Conservation (phyloP, 768 basidiomycete genomes). For the Lactifluus pinguis region DNA sequence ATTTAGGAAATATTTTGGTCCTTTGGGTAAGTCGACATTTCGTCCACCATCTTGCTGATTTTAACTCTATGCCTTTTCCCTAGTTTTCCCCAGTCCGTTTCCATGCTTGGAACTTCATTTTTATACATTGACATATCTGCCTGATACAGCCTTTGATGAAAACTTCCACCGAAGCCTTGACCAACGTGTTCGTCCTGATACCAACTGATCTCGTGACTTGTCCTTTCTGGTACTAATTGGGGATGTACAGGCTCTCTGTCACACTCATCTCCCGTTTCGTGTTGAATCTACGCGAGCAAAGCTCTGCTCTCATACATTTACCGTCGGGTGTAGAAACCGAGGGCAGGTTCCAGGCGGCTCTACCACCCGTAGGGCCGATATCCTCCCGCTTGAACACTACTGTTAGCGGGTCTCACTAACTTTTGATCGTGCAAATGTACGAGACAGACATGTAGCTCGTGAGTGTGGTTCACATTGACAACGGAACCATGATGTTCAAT, state of each 20-base stretch:
- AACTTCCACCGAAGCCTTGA: not conserved
- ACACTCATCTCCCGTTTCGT: constrained; percentile 3
- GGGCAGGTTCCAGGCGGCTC: not conserved
- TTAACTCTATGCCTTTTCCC: not conserved
- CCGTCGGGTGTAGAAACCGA: not conserved
- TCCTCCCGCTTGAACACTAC: not conserved
- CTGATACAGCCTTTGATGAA: not conserved
- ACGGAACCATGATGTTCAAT: too few species aligned
- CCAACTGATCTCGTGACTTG: not conserved
- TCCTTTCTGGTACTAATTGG: not conserved
- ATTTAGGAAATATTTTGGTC: constrained; percentile 6
- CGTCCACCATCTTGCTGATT: not conserved
- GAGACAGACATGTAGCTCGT: not conserved
- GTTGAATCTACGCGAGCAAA: constrained; percentile 2
- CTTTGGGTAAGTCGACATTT: constrained; percentile 1
- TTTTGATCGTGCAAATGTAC: not conserved
- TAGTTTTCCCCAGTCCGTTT: constrained; percentile 9
- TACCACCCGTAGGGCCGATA: not conserved
- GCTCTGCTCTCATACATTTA: not conserved
- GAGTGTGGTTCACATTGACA: too few species aligned
- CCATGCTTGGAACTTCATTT: not conserved
- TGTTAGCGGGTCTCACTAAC: not conserved
- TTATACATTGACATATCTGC: not conserved
- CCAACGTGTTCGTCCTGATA: constrained; percentile 11
- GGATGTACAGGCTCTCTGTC: not conserved